Percentiles rank a stretch among this genome's conserved stretches.
These are phyloP conservation scores for Nicotiana tabacum DNA, from an alignment of 257 asterid species.

Conservation along the genomic window DNA sequence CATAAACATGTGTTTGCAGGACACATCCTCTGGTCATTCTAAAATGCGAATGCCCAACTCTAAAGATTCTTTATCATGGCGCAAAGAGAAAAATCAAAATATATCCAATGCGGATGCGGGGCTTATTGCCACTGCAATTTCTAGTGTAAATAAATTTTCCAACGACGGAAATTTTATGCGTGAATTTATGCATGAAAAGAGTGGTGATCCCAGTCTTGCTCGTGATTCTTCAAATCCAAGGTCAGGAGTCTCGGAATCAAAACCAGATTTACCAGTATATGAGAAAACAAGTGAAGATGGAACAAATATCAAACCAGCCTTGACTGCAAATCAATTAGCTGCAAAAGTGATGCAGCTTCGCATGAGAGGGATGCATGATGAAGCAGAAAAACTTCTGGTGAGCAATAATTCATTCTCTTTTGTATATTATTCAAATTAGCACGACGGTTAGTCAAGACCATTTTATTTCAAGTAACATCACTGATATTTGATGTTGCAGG, in stretches of 20 bases:
- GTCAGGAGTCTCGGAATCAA: slow-evolving; percentile 26
- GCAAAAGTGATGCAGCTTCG: slow-evolving; percentile 93
- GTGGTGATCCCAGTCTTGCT: slow-evolving; percentile 24
- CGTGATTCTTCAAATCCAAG: slow-evolving; percentile 27
- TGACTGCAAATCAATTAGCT: slow-evolving; percentile 89
- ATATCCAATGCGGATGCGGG: slow-evolving; percentile 53
- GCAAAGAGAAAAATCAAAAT: slow-evolving; percentile 47
- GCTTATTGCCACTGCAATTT: slow-evolving; percentile 70
- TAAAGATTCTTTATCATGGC: slow-evolving; percentile 78
- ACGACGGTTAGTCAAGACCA: background rate
- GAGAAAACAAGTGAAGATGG: slow-evolving; percentile 33
- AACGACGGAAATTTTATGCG: slow-evolving; percentile 76
- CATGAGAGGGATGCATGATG: slow-evolving; percentile 89
- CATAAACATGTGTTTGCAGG: slow-evolving; percentile 29
- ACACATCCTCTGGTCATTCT: slow-evolving; percentile 30
- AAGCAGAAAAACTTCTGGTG: slow-evolving; percentile 84
- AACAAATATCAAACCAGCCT: slow-evolving; percentile 32
- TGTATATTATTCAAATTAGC: background rate
- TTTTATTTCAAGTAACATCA: background rate
- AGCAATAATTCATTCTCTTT: slow-evolving; percentile 1
- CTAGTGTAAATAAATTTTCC: slow-evolving; percentile 63
- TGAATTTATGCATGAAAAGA: slow-evolving; percentile 32
- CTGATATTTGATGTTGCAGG: background rate
- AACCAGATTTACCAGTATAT: slow-evolving; percentile 19
- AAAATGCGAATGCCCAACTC: slow-evolving; percentile 80